These are phyloP conservation scores for Scheffersomyces ergatensis DNA, from an alignment of 805 yeast genomes.

Conservation along the genomic window DNA sequence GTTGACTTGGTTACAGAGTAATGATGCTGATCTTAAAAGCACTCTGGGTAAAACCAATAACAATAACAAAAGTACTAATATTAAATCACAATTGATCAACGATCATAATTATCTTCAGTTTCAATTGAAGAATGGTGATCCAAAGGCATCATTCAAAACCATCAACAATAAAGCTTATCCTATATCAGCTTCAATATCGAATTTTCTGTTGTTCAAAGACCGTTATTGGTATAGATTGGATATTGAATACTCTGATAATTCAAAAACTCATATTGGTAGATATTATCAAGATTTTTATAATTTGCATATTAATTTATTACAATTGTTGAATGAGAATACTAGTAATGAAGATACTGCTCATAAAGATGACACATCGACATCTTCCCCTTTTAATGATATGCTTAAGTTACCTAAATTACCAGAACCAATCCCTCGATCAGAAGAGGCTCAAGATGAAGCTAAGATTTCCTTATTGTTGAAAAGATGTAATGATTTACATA, in stretches of 20 bases:
- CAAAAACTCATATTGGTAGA: slow-evolving; percentile 22
- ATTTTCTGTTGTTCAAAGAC: slow-evolving; percentile 23
- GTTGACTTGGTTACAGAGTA: slow-evolving; percentile 29
- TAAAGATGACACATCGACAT: not conserved
- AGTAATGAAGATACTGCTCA: slow-evolving; percentile 11
- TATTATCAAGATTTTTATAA: slow-evolving; percentile 38
- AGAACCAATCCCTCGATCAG: slow-evolving; percentile 20
- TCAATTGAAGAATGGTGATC: slow-evolving; percentile 17
- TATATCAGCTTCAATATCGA: slow-evolving; percentile 18
- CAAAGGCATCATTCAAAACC: slow-evolving; percentile 16
- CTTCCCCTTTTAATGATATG: not conserved
- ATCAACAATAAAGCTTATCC: slow-evolving; percentile 22
- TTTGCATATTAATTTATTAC: slow-evolving; percentile 22
- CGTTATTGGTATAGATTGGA: slow-evolving; percentile 37
- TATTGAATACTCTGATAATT: slow-evolving; percentile 16
- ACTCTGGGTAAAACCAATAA: no score
- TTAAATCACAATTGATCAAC: no score
- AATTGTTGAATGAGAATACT: slow-evolving; percentile 10
- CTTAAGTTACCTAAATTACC: slow-evolving; percentile 29
- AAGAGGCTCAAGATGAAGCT: slow-evolving; percentile 4
- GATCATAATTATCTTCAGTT: slow-evolving; percentile 25
- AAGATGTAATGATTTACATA: slow-evolving; percentile 26
- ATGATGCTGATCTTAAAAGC: slow-evolving; percentile 2
- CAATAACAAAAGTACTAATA: slow-evolving; percentile 6
- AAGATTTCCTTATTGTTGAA: slow-evolving; percentile 14